Evolutionary conservation across 306 rosid genomes (phyloP), one percentile per base, ranked within the genome.

Genomic region (Abrus pulchellus): DNA sequence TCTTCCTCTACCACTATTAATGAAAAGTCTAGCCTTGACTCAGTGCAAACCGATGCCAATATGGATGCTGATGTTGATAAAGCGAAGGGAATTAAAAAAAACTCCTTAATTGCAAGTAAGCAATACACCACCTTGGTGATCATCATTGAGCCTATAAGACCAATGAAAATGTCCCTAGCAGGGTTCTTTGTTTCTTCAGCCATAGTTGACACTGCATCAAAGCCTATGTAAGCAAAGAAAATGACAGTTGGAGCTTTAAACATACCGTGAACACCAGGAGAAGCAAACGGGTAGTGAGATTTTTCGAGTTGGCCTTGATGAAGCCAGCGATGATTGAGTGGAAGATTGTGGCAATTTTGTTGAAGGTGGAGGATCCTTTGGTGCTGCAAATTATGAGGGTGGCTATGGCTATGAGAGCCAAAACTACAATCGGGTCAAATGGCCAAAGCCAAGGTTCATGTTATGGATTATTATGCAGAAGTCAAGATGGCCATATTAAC

Each of bases 161-260:
- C 98, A 32, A 90, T 89, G 7, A 97, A 94, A 47, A 93, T 93
- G 85, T 93, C 98, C 7, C 62, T 79, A 0, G 52, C 93, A 0
- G 98, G 98, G 61, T 93, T 87, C 44, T 90, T 93, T 3, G 97
- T 91, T 27, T 93, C 98, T 43, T 93, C 97, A 0, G 98, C 98
- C 97, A 93, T 80, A 12, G 98, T 91, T 2, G 97, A 67, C 1
- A 93, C 92, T 0, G 92, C 94, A 9, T 93, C 97, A 6, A 93
- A 93, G 2, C 98, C 97, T 0, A 91, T 67, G 6, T 93, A 93
- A 11, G 98, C 94, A 3, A 93, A 93, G 87, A 93, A 93, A 6
- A 93, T 85, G 2, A 93, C 94, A 0, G 97, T 92, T 0, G 94
- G 87, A 1, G 98, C 81, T 9, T 68, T 66, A 57, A 91, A 91